Percentiles rank a stretch among this genome's conserved stretches.
phyloP scores from a whole-genome alignment of 140 eudicot species.

The Oenanthe javanica region DNA sequence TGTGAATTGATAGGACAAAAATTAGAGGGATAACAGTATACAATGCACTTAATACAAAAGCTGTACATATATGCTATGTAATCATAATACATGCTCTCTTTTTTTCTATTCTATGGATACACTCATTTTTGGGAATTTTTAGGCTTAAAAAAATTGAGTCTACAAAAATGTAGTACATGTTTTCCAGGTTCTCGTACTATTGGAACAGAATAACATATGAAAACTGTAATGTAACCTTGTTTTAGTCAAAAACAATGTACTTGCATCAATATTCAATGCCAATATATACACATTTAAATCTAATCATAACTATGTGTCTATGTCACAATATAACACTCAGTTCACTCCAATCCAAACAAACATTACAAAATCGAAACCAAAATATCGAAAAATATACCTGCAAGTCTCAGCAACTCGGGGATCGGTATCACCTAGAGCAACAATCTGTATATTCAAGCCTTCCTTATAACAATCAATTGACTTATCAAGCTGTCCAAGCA shows the following conservation, averaged over 20 bases:
- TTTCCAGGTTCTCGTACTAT: neutral
- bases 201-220: neutral
- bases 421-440: constrained; percentile 81
- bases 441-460: constrained; percentile 91
- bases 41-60: neutral
- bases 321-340: neutral
- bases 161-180: neutral
- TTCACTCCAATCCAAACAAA: neutral
- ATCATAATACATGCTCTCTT: no score
- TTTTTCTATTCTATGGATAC: no score
- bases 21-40: neutral
- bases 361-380: neutral
- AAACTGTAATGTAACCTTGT: neutral
- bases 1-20: neutral
- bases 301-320: neutral
- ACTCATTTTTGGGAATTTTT: no score
- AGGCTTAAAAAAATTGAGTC: neutral
- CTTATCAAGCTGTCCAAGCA: constrained; percentile 88
- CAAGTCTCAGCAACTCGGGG: constrained; percentile 98
- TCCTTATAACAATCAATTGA: constrained; percentile 81
- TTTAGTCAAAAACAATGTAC: neutral
- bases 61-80: neutral
- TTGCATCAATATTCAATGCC: neutral
- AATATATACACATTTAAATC: no score
- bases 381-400: constrained; percentile 19